Conservation (phyloP, 225 moss, liverwort and hornwort genomes). For the Marchantia polymorpha region DNA sequence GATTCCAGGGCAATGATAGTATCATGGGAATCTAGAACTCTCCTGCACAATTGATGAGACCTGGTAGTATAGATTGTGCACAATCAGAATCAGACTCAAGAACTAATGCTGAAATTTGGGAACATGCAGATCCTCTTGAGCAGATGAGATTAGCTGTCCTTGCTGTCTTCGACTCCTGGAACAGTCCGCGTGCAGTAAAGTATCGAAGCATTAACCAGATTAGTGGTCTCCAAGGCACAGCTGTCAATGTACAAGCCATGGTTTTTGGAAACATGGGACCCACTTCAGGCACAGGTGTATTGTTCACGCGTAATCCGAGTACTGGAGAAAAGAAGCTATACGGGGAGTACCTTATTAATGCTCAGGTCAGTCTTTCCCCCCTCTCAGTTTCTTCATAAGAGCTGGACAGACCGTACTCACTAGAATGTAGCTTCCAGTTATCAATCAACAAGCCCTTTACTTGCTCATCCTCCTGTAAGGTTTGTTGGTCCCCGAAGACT, state of each 20-base stretch:
- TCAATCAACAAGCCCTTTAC: no score
- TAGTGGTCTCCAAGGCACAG: conserved; percentile 72
- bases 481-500: no score
- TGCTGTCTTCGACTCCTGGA: conserved; percentile 95
- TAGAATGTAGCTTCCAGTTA: no score
- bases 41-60: no score
- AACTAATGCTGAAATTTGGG: no score
- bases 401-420: no score
- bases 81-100: no score
- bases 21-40: no score
- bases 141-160: conserved; percentile 72
- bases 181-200: conserved; percentile 79
- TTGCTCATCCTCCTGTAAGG: no score
- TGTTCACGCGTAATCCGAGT: conserved; percentile 95
- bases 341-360: conserved; percentile 92
- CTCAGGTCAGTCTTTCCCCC: conserved; percentile 52
- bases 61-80: no score
- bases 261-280: conserved; percentile 95
- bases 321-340: conserved; percentile 95
- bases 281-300: conserved; percentile 84
- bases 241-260: conserved; percentile 96
- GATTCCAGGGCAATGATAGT: no score
- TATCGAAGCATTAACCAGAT: conserved; percentile 90
- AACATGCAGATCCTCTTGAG: conserved; percentile 67
- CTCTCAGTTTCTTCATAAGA: no score